Evolutionary conservation across 2,329 filamentous ascomycete species (phyloP).

Genomic region (Aspergillus arachidicola): DNA sequence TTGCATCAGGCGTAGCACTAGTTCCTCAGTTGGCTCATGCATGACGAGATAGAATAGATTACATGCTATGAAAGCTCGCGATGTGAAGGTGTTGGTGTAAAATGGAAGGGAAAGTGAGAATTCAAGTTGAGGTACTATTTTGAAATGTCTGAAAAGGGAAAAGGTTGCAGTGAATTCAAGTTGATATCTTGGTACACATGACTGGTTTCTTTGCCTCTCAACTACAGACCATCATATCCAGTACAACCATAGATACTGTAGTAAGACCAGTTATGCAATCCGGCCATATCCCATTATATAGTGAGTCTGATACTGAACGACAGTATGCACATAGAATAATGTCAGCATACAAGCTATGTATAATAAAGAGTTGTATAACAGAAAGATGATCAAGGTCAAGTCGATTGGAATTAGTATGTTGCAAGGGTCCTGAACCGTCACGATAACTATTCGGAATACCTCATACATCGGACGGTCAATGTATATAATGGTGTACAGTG

Average conservation of each 20-base stretch:
- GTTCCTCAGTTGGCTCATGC: conserved; percentile 3
- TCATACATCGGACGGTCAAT: background rate
- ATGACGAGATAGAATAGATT: background rate
- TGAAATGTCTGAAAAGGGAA: background rate
- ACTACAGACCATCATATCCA: background rate
- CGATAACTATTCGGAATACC: background rate
- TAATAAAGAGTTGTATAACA: background rate
- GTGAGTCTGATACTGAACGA: background rate
- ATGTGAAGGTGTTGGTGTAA: background rate
- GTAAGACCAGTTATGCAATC: too few relatives aligned
- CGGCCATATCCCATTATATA: too few relatives aligned
- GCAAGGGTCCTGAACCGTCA: background rate
- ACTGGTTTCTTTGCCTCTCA: background rate
- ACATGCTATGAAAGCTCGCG: too few relatives aligned
- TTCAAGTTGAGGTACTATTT: background rate
- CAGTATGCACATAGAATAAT: background rate
- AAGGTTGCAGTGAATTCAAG: background rate
- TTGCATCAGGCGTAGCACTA: conserved; percentile 4
- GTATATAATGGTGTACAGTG: background rate
- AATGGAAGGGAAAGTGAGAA: background rate
- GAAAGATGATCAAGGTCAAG: background rate
- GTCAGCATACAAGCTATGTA: background rate
- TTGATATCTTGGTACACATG: background rate
- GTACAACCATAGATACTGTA: background rate
- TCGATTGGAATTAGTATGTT: background rate